These are phyloP conservation scores for Sergeia podlipaevii DNA, from an alignment of 208 protist species.

Conservation along the genomic window DNA sequence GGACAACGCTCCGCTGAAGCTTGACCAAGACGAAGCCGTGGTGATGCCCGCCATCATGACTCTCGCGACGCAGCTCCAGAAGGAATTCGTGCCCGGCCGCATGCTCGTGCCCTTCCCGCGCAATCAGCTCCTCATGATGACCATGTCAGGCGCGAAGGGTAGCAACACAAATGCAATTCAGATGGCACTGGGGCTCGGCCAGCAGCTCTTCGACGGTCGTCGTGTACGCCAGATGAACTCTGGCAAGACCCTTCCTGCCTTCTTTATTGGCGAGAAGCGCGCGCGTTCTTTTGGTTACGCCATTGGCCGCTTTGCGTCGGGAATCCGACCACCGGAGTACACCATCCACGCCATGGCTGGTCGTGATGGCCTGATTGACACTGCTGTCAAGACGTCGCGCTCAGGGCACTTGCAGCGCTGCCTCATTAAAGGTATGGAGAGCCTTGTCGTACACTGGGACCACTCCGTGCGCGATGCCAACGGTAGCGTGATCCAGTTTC, in stretches of 20 bases:
- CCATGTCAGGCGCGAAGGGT: slow-evolving; percentile 98
- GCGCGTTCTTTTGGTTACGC: slow-evolving; percentile 89
- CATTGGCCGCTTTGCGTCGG: slow-evolving; percentile 97
- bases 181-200: slow-evolving; percentile 95
- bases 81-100: slow-evolving; percentile 85
- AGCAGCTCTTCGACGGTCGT: slow-evolving; percentile 98
- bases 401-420: slow-evolving; percentile 99
- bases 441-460: slow-evolving; percentile 93
- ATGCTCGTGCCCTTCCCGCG: slow-evolving; percentile 94
- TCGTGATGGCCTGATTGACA: slow-evolving; percentile 99
- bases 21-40: slow-evolving; percentile 74
- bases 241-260: slow-evolving; percentile 96
- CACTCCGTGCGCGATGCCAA: slow-evolving; percentile 94
- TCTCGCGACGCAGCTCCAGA: slow-evolving; percentile 77
- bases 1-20: slow-evolving; percentile 66
- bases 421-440: slow-evolving; percentile 97
- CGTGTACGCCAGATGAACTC: slow-evolving; percentile 95
- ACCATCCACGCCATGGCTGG: slow-evolving; percentile 99
- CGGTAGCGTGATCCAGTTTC: slow-evolving; percentile 95
- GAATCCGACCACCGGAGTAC: slow-evolving; percentile 98
- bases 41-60: slow-evolving; percentile 78
- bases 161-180: slow-evolving; percentile 98
- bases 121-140: slow-evolving; percentile 99
- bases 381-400: slow-evolving; percentile 99
- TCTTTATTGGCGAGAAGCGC: slow-evolving; percentile 75